Conservation (phyloP, 192 early-diverging fungal genomes). For the Entophlyctis helioformis region DNA sequence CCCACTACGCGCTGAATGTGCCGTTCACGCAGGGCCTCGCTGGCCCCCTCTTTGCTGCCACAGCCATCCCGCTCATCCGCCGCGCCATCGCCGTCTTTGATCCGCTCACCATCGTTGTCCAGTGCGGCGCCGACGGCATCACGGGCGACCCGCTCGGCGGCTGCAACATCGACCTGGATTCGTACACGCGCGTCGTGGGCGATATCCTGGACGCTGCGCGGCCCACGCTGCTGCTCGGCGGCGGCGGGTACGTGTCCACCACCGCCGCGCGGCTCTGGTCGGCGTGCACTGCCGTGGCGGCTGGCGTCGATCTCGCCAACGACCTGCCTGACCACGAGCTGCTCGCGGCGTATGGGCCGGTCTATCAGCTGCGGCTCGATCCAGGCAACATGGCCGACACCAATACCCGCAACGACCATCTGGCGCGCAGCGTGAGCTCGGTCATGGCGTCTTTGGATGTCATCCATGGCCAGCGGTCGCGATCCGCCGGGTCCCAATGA, state of each 20-base stretch:
- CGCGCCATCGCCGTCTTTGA: slow-evolving; percentile 68
- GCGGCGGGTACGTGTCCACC: slow-evolving; percentile 85
- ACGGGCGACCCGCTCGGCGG: slow-evolving; percentile 61
- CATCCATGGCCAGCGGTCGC: too few relatives aligned
- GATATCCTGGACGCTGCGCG: neutral
- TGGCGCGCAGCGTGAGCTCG: too few relatives aligned
- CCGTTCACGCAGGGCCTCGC: slow-evolving; percentile 32
- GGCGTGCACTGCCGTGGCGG: neutral
- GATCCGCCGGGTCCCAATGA: too few relatives aligned
- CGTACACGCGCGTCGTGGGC: slow-evolving; percentile 2
- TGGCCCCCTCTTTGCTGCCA: neutral
- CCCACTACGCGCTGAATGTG: slow-evolving; percentile 88
- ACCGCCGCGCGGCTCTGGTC: slow-evolving; percentile 83
- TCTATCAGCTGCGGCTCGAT: neutral
- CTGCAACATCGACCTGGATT: slow-evolving; percentile 12
- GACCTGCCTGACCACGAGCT: slow-evolving; percentile 24
- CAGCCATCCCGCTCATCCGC: slow-evolving; percentile 12
- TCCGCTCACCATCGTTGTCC: slow-evolving; percentile 79
- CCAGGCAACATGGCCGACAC: too few relatives aligned
- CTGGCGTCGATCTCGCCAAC: slow-evolving; percentile 3
- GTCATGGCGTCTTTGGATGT: too few relatives aligned
- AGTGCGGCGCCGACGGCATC: slow-evolving; percentile 87
- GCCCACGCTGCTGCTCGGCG: slow-evolving; percentile 62
- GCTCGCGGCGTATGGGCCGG: slow-evolving; percentile 12
- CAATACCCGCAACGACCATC: too few relatives aligned